Conservation (phyloP, 257 asterid genomes). For the Misopates orontium region DNA sequence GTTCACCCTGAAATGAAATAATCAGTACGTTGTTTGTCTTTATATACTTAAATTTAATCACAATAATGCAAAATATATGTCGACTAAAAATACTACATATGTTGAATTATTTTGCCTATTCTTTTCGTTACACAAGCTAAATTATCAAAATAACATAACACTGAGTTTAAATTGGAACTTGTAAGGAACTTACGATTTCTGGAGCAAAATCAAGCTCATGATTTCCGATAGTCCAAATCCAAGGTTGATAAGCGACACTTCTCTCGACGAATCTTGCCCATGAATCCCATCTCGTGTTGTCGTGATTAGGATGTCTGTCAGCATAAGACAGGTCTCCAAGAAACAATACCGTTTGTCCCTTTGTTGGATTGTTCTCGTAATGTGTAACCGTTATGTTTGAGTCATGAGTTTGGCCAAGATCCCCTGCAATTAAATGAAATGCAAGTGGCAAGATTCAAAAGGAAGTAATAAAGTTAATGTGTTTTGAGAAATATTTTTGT, state of each 20-base stretch:
- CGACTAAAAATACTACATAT: no score
- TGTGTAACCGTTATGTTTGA: conserved; percentile 73
- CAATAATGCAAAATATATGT: no score
- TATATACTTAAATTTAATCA: not conserved
- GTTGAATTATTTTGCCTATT: no score
- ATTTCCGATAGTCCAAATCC: conserved; percentile 87
- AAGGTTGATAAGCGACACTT: conserved; percentile 79
- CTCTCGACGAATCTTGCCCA: conserved; percentile 90
- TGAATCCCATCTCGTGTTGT: conserved; percentile 77
- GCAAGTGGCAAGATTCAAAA: no score
- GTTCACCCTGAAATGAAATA: conserved; percentile 75
- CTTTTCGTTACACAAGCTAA: no score
- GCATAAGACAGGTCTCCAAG: conserved; percentile 87
- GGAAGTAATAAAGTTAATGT: no score
- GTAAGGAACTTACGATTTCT: conserved; percentile 57
- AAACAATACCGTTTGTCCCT: conserved; percentile 65
- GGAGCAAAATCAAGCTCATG: conserved; percentile 82
- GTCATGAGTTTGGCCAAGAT: conserved; percentile 78
- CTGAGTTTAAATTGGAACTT: no score
- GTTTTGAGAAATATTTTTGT: no score
- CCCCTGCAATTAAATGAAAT: conserved; percentile 60
- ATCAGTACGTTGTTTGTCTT: no score
- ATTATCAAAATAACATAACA: no score
- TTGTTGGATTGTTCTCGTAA: conserved; percentile 62
- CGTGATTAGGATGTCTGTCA: conserved; percentile 62